These are phyloP conservation scores for Lachnellula subtilissima DNA, from an alignment of 2,329 filamentous ascomycete species.

Conservation along the genomic window DNA sequence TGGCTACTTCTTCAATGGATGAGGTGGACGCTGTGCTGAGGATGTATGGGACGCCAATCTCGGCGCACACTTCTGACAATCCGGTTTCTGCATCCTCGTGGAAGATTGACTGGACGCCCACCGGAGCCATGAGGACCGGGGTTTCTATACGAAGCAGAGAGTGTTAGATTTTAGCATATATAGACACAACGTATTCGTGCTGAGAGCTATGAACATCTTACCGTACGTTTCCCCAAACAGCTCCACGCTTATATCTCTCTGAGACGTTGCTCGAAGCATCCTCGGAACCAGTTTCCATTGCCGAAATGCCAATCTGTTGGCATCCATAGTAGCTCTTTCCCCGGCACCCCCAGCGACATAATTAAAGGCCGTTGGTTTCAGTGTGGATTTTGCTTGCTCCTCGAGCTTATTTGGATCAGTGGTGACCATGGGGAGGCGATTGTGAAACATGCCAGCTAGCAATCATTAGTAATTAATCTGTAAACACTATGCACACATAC, in stretches of 20 bases:
- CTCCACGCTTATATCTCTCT: conserved; percentile 45
- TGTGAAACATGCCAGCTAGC: conserved; percentile 43
- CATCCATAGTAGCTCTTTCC: conserved; percentile 55
- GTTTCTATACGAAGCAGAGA: conserved; percentile 7
- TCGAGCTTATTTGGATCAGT: conserved; percentile 55
- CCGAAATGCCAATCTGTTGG: conserved; percentile 62
- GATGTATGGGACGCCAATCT: conserved; percentile 59
- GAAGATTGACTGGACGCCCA: conserved; percentile 65
- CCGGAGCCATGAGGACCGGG: conserved; percentile 60
- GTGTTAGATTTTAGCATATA: background rate
- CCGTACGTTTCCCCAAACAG: conserved; percentile 49
- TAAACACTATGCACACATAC: background rate
- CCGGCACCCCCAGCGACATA: conserved; percentile 61
- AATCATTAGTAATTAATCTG: background rate
- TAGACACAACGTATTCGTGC: too few species aligned
- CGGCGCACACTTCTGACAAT: conserved; percentile 56
- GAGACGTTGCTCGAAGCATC: conserved; percentile 54
- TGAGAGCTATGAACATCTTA: conserved; percentile 14
- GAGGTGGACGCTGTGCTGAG: conserved; percentile 59
- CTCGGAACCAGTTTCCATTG: conserved; percentile 58
- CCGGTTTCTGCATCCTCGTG: conserved; percentile 62
- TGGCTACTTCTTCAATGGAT: conserved; percentile 62
- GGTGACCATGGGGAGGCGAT: conserved; percentile 47
- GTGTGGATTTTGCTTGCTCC: conserved; percentile 45
- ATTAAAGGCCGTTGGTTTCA: conserved; percentile 47